phyloP scores from a whole-genome alignment of 2,329 filamentous ascomycete genomes.

The Talaromyces piceae region DNA sequence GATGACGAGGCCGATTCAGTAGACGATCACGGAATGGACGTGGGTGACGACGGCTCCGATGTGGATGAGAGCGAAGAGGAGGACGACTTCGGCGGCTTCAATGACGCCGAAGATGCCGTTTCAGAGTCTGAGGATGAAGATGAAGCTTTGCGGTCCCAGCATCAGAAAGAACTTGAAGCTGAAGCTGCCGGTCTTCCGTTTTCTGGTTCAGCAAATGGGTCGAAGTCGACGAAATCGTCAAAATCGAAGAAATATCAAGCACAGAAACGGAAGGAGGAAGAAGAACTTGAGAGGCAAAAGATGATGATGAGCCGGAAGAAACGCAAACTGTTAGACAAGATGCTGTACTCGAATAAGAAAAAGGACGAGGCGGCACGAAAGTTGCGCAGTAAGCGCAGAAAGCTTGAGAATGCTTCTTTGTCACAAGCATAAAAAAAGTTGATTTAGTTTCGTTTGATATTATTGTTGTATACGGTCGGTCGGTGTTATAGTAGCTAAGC shows the following conservation, averaged over 20 bases:
- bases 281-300: slow-evolving; percentile 87
- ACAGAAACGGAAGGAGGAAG: slow-evolving; percentile 60
- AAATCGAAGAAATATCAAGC: slow-evolving; percentile 62
- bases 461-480: background rate
- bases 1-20: slow-evolving; percentile 39
- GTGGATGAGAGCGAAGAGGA: slow-evolving; percentile 39
- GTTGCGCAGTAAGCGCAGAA: slow-evolving; percentile 82
- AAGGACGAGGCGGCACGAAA: slow-evolving; percentile 84
- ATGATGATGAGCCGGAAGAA: slow-evolving; percentile 99
- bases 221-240: slow-evolving; percentile 61
- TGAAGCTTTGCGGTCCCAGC: slow-evolving; percentile 56
- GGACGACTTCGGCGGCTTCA: slow-evolving; percentile 46
- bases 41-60: slow-evolving; percentile 28
- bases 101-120: slow-evolving; percentile 38
- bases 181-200: slow-evolving; percentile 66
- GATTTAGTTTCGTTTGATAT: slow-evolving; percentile 6
- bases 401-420: slow-evolving; percentile 58
- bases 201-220: slow-evolving; percentile 48
- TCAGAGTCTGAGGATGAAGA: slow-evolving; percentile 51
- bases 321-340: slow-evolving; percentile 94
- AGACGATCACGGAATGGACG: slow-evolving; percentile 43
- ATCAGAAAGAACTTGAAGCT: slow-evolving; percentile 87
- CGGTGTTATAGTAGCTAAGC: background rate
- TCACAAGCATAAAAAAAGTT: slow-evolving; percentile 18
- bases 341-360: slow-evolving; percentile 92